Evolutionary conservation across 2,329 filamentous ascomycete genomes (phyloP), one percentile per base, ranked within the genome.

Genomic region (Cladorrhinum sp.): DNA sequence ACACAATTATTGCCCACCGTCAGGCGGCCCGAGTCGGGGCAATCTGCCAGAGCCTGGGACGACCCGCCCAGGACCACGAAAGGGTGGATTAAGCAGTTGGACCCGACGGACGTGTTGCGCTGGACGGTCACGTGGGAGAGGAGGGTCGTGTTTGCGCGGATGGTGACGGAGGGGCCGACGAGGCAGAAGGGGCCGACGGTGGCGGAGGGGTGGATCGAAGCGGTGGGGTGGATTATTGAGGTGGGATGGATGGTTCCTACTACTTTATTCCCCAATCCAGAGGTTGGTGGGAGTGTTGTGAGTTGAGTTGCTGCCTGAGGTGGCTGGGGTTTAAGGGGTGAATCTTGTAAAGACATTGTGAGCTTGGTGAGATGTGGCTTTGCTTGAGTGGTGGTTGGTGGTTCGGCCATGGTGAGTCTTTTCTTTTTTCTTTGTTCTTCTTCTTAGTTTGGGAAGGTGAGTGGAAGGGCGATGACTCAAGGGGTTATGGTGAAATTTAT

Each of bases 51-150:
- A 16, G 51, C 51, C 36, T 53, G 51, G 25, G 51, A 53, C 5
- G 51, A 6, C 12, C 51, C 51, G 27, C 51, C 51, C 5, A 36
- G 51, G 51, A 22, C 51, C n/a, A 27, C 16, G n/a, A 29, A 38
- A 13, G 51, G 51, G 51, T 53, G 51, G 51, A 53, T 22, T 25
- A n/a, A 36, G 51, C 51, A 53, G 51, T 53, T 32, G 12, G 51
- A 18, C 6, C 51, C 27, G 16, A 53, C 5, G 1, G 25, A 22
- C 7, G 51, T 53, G 24, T 36, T 16, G 51, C 27, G 8, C 2
- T 13, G 13, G 25, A 53, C 23, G 23, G 27, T 32, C 3, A 53
- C n/a, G 51, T 53, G 25, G 51, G 51, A 53, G 25, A 52, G 50
- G 50, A 52, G 50, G 50, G 24, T 32, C 12, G 50, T 52, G 25